Conservation (phyloP, 164 flowering plant species). For the Malania oleifera region DNA sequence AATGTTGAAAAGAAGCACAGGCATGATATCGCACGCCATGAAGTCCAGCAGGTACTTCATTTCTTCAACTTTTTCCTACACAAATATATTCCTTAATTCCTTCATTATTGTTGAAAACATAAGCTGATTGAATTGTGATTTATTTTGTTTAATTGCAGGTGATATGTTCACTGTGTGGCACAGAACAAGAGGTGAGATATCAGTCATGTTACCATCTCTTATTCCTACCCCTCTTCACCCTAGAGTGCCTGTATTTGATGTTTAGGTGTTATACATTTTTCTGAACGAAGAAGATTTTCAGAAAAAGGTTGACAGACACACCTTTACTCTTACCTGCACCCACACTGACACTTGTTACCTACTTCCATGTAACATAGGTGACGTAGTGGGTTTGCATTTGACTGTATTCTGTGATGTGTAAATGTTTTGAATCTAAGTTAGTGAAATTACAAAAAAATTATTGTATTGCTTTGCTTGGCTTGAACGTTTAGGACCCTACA, state of each 20-base stretch:
- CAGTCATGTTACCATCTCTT: not conserved
- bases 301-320: too few species aligned
- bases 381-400: too few species aligned
- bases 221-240: not conserved
- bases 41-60: conserved; percentile 51
- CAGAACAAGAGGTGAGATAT: conserved; percentile 78
- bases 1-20: conserved; percentile 45
- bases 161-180: conserved; percentile 78
- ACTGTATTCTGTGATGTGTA: too few species aligned
- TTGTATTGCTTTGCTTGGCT: too few species aligned
- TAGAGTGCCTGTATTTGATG: too few species aligned
- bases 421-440: too few species aligned
- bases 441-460: too few species aligned
- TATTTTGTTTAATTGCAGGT: conserved; percentile 37
- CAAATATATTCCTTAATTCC: not conserved
- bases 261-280: not conserved
- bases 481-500: too few species aligned
- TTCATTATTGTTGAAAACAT: not conserved
- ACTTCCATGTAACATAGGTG: too few species aligned
- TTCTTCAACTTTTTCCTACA: not conserved
- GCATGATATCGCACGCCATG: conserved; percentile 86
- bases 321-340: too few species aligned
- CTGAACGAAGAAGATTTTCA: too few species aligned
- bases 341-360: too few species aligned
- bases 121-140: not conserved